Percentiles rank a stretch among this genome's conserved stretches.
Evolutionary conservation across 805 yeast genomes (phyloP).

Genomic region (Zygotorulaspora florentina): DNA sequence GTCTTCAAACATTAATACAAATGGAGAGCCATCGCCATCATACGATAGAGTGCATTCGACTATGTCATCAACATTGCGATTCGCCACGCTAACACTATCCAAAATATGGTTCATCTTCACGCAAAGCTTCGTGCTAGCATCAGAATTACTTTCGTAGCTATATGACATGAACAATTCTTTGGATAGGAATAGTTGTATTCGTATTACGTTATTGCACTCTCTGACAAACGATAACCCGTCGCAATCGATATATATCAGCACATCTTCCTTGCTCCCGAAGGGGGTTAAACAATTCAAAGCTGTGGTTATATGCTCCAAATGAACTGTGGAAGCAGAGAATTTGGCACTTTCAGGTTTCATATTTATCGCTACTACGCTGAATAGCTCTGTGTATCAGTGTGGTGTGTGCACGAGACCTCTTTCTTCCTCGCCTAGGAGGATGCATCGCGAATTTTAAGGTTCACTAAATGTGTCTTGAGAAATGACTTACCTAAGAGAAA

Average conservation of each 20-base stretch:
- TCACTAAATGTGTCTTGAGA: too few relatives aligned
- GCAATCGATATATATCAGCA: constrained; percentile 41
- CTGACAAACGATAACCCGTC: constrained; percentile 52
- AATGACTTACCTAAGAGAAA: neutral
- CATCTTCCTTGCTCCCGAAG: constrained; percentile 38
- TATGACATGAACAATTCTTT: constrained; percentile 32
- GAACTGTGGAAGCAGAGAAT: constrained; percentile 46
- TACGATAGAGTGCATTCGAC: constrained; percentile 50
- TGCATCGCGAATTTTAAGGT: too few relatives aligned
- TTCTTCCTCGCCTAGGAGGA: too few relatives aligned
- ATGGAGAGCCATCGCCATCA: constrained; percentile 48
- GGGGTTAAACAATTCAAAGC: constrained; percentile 42
- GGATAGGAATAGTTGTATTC: constrained; percentile 34
- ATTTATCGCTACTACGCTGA: neutral
- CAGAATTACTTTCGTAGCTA: constrained; percentile 19
- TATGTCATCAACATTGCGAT: constrained; percentile 31
- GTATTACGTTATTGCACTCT: constrained; percentile 41
- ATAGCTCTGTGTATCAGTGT: too few relatives aligned
- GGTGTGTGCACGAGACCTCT: too few relatives aligned
- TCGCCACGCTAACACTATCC: constrained; percentile 47
- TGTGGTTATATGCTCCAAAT: constrained; percentile 43
- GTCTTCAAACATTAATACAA: constrained; percentile 54
- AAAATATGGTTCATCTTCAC: constrained; percentile 45
- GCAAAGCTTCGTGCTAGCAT: constrained; percentile 34
- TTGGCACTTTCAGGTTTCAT: constrained; percentile 3